Base-by-base conservation (phyloP, 768 basidiomycete species). In the Daedalea quercina region DNA sequence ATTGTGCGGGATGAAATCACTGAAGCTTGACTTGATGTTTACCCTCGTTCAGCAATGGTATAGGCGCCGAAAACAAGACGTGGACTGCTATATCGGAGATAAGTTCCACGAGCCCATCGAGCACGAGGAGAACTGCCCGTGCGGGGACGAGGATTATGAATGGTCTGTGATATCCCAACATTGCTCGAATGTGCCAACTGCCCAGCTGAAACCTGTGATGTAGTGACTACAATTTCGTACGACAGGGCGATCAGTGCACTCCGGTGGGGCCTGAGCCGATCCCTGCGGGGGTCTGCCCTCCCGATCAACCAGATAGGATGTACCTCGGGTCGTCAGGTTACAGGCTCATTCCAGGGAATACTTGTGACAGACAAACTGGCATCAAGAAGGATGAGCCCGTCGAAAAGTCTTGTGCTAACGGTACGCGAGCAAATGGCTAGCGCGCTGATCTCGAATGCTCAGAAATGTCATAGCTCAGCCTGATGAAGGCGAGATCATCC, bases 311-410 rank as follows among this genome's bases (percentile, higher is more conserved):
- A 0, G 73, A 78, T 4, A 74, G 86, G 56, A 81, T 63, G 7
- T 99, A 92, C 64, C 61, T 76, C 65, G 96, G 96, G 0, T 97
- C 94, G 0, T 92, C 90, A 19, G 96, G 96, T 0, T 99, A 84
- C 66, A 78, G 94, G 28, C 82, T 85, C 63, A 91, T 99, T 54
- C 94, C 96, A 2, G 95, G 95, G 0, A 88, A 99, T 62, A 87
- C 85, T 0, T 99, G 96, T 64, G 76, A 75, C 34, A 75, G 75
- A n/a, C 58, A 64, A 3, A 57, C 58, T 12, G 92, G 89, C 1
- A 49, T 73, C 19, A 71, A 76, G 62, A 89, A 88, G 70, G 95
- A 96, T 60, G 73, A 78, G 12, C 73, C 68, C 28, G 70, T 87
- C 0, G 62, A 75, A 58, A 97, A 95, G 73, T 69, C 79, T 24